Conservation (phyloP, 2,329 filamentous ascomycete genomes). For the Botryotinia convoluta region DNA sequence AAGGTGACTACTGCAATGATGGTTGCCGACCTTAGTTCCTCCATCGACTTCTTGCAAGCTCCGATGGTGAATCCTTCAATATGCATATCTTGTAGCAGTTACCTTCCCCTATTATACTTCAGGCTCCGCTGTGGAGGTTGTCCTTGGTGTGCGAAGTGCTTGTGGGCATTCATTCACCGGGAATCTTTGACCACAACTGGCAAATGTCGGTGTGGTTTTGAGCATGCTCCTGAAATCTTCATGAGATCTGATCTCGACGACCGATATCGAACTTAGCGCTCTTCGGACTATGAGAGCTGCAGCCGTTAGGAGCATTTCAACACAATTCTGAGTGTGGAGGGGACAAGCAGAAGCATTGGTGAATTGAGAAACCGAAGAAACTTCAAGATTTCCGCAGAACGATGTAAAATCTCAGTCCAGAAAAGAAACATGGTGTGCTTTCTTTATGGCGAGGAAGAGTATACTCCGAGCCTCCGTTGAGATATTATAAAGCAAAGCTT, state of each 20-base stretch:
- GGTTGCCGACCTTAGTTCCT: neutral
- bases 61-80: neutral
- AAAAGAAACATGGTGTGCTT: neutral
- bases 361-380: neutral
- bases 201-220: neutral
- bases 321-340: neutral
- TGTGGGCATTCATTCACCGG: neutral
- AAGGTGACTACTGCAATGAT: neutral
- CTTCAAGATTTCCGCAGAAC: neutral
- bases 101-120: neutral
- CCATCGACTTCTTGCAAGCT: neutral
- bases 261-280: neutral
- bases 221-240: neutral
- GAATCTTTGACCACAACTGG: neutral
- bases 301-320: neutral
- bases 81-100: neutral
- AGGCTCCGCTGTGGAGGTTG: neutral
- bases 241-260: neutral
- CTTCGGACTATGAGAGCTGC: rapidly evolving
- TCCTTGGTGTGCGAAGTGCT: neutral
- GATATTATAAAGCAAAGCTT: neutral
- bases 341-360: neutral
- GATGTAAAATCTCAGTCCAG: neutral
- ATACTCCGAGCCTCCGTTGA: neutral
- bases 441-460: neutral